Conservation (phyloP, 805 yeast genomes). For the Candida mattraensis region DNA sequence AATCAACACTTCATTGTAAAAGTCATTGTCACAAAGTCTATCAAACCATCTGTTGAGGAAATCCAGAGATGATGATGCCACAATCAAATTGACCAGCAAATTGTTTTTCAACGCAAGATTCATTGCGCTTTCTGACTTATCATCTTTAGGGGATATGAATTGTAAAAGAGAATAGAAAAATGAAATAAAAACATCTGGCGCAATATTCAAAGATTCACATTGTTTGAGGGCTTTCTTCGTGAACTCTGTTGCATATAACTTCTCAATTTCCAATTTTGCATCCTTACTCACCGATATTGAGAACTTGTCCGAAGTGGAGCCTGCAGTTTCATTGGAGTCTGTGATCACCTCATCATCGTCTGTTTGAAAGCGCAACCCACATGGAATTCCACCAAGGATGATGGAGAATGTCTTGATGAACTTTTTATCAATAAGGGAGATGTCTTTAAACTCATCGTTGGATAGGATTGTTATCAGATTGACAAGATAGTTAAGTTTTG, state of each 20-base stretch:
- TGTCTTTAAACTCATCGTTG: slow-evolving; percentile 5
- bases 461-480: slow-evolving; percentile 15
- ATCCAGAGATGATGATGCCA: slow-evolving; percentile 21
- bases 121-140: slow-evolving; percentile 2
- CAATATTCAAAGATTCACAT: slow-evolving; percentile 10
- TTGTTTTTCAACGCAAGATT: slow-evolving; percentile 21
- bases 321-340: background rate
- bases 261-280: slow-evolving; percentile 8
- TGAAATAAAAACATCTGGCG: slow-evolving; percentile 15
- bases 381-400: slow-evolving; percentile 17
- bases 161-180: slow-evolving; percentile 22
- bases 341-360: slow-evolving; percentile 10
- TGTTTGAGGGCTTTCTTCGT: slow-evolving; percentile 11
- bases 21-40: slow-evolving; percentile 19
- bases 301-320: background rate
- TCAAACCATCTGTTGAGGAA: slow-evolving; percentile 23
- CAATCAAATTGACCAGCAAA: slow-evolving; percentile 25
- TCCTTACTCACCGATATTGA: slow-evolving; percentile 7
- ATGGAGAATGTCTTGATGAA: slow-evolving; percentile 19
- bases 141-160: slow-evolving; percentile 16
- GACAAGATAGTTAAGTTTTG: slow-evolving; percentile 15
- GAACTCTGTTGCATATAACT: slow-evolving; percentile 18
- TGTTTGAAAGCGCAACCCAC: slow-evolving; percentile 15
- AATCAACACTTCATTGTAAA: slow-evolving; percentile 19
- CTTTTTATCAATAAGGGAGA: slow-evolving; percentile 4